Percentiles rank a stretch among this genome's conserved stretches.
These are phyloP conservation scores for Solanum dulcamara DNA, from an alignment of 257 asterid species.

Conservation along the genomic window DNA sequence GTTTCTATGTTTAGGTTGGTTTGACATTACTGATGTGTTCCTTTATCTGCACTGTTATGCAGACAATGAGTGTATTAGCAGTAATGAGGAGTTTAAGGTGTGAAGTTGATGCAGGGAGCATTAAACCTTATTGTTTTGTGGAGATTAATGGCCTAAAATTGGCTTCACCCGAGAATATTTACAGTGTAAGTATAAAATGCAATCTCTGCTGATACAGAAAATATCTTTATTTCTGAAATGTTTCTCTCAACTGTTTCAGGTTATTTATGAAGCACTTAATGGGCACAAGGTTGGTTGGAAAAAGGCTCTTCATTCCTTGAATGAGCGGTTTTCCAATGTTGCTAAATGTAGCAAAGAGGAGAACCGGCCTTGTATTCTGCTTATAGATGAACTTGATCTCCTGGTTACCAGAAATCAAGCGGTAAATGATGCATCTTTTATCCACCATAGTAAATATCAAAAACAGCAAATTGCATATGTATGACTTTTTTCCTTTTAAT, in stretches of 20 bases:
- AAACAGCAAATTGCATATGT: not conserved
- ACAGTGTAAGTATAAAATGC: conserved; percentile 41
- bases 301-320: conserved; percentile 75
- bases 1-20: not conserved
- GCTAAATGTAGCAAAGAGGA: conserved; percentile 35
- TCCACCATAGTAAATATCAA: not conserved
- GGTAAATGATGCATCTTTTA: conserved; percentile 20
- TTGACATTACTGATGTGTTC: not conserved
- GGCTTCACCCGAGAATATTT: conserved; percentile 88
- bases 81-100: conserved; percentile 72
- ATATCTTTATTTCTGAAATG: not conserved
- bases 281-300: conserved; percentile 96
- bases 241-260: conserved; percentile 42
- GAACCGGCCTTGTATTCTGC: conserved; percentile 75
- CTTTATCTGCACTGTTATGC: conserved; percentile 26
- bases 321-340: conserved; percentile 71
- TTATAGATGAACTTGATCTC: conserved; percentile 91
- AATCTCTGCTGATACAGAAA: not conserved
- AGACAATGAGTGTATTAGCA: conserved; percentile 93
- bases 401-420: conserved; percentile 91
- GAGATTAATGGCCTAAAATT: conserved; percentile 93
- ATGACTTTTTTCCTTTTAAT: not conserved
- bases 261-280: conserved; percentile 75
- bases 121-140: conserved; percentile 79
- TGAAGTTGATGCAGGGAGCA: conserved; percentile 75